Base-by-base conservation (phyloP, 371 early-diverging fungal genomes). In the Saksenaea oblongispora region DNA sequence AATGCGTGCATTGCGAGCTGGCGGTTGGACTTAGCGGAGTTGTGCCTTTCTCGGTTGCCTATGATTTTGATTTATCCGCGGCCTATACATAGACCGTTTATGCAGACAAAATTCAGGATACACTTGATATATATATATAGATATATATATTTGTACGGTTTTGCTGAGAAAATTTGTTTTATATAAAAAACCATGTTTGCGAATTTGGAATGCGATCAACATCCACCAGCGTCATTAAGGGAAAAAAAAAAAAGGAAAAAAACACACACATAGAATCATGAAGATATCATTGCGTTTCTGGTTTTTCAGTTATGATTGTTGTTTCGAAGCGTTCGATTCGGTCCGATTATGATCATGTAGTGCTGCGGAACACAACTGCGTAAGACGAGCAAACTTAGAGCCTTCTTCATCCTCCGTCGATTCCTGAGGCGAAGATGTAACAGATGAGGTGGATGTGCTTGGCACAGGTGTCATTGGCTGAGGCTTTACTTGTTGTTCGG, bases 1-100 rank as follows among this genome's bases (percentile, higher is more conserved):
- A 24, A 85, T 88, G 74, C 75, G 87, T 44, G 72, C 80, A 5
- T 73, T 79, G 36, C 59, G 71, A 39, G 59, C 72, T 13, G 66
- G 64, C 36, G 68, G 68, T 51, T 66, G 64, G 65, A 57, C 59
- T 58, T 63, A 60, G 57, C 69, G 65, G 69, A 69, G 69, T 69
- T 58, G 26, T n/a, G 42, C 61, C 39, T 39, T 2, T 36, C 13
- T 36, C 13, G 36, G 36, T 36, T 36, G 36, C n/a, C n/a, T n/a
- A n/a, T n/a, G n/a, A n/a, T n/a, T n/a, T n/a, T n/a, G n/a, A n/a
- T n/a, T n/a, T n/a, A n/a, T n/a, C n/a, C n/a, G n/a, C n/a, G n/a
- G n/a, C n/a, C n/a, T n/a, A 31, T 7, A 31, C 31, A 31, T 31
- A 31, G n/a, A n/a, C n/a, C n/a, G n/a, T n/a, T 31, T 31, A 31